These are phyloP conservation scores for Lathyrus sativus DNA, from an alignment of 306 rosid genomes.

Conservation along the genomic window DNA sequence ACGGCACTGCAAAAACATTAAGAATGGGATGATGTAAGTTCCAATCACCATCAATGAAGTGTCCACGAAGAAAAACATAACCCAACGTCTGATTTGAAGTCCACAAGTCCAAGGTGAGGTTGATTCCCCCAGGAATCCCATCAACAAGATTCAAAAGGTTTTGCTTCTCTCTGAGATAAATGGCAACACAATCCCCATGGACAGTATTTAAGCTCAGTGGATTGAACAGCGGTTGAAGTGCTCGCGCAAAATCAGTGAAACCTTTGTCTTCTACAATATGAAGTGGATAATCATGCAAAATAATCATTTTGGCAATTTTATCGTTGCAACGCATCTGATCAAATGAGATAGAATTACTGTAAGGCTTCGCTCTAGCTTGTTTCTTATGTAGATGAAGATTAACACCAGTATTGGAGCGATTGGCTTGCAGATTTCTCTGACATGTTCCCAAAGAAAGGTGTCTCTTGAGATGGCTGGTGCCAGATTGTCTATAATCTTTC, in stretches of 20 bases:
- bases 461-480: slow-evolving; percentile 93
- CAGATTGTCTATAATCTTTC: slow-evolving; percentile 75
- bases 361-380: slow-evolving; percentile 50
- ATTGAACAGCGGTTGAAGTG: slow-evolving; percentile 78
- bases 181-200: slow-evolving; percentile 65
- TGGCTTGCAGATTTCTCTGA: slow-evolving; percentile 48
- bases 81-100: slow-evolving; percentile 64
- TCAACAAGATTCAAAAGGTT: slow-evolving; percentile 59
- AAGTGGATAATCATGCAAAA: slow-evolving; percentile 88
- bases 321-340: slow-evolving; percentile 66
- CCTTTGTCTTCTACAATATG: slow-evolving; percentile 91
- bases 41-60: slow-evolving; percentile 85
- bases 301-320: slow-evolving; percentile 79
- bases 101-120: slow-evolving; percentile 85
- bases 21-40: slow-evolving; percentile 77
- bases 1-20: slow-evolving; percentile 69
- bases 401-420: slow-evolving; percentile 33
- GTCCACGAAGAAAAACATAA: slow-evolving; percentile 77
- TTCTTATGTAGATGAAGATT: slow-evolving; percentile 56
- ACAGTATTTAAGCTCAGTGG: slow-evolving; percentile 54
- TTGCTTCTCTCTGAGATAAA: slow-evolving; percentile 69
- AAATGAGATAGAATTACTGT: slow-evolving; percentile 48
- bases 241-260: slow-evolving; percentile 59
- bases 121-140: slow-evolving; percentile 76
- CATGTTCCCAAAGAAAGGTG: slow-evolving; percentile 75